Conservation (phyloP, 2,329 filamentous ascomycete genomes). For the Clonostachys rosea region DNA sequence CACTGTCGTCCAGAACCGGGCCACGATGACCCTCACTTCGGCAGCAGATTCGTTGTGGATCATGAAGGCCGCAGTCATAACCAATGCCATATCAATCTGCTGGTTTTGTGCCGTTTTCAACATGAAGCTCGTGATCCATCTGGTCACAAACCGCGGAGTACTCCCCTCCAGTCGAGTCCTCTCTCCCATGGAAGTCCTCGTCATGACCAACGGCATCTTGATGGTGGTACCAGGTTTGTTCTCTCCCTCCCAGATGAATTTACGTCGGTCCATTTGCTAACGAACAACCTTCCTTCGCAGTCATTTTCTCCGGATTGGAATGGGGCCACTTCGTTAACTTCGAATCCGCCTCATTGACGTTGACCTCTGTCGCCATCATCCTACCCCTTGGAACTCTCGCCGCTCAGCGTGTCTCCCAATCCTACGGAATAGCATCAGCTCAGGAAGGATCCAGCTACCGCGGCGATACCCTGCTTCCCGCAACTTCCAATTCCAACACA, state of each 20-base stretch:
- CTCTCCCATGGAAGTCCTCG: constrained; percentile 47
- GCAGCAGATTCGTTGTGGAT: constrained; percentile 14
- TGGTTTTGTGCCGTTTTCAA: constrained; percentile 56
- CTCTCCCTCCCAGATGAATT: background rate
- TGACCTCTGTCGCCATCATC: constrained; percentile 44
- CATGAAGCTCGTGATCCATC: constrained; percentile 41
- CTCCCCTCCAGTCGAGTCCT: constrained; percentile 34
- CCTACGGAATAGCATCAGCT: constrained; percentile 5
- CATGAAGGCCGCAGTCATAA: constrained; percentile 27
- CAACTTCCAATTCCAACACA: constrained; percentile 5
- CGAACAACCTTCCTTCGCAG: constrained; percentile 18
- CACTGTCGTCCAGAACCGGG: constrained; percentile 26
- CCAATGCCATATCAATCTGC: constrained; percentile 34
- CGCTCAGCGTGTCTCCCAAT: constrained; percentile 37
- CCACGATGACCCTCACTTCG: constrained; percentile 8
- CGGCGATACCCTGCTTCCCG: constrained; percentile 5
- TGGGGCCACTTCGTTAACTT: constrained; percentile 35
- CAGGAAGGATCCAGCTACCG: constrained; percentile 6
- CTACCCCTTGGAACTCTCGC: constrained; percentile 47
- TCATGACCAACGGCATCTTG: constrained; percentile 50
- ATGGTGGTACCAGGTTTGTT: constrained; percentile 50
- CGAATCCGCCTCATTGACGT: constrained; percentile 42
- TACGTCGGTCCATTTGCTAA: background rate
- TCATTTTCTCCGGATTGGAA: constrained; percentile 44
- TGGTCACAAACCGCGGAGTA: constrained; percentile 39